These are phyloP conservation scores for Hericium erinaceus DNA, from an alignment of 768 basidiomycete species.

Conservation along the genomic window DNA sequence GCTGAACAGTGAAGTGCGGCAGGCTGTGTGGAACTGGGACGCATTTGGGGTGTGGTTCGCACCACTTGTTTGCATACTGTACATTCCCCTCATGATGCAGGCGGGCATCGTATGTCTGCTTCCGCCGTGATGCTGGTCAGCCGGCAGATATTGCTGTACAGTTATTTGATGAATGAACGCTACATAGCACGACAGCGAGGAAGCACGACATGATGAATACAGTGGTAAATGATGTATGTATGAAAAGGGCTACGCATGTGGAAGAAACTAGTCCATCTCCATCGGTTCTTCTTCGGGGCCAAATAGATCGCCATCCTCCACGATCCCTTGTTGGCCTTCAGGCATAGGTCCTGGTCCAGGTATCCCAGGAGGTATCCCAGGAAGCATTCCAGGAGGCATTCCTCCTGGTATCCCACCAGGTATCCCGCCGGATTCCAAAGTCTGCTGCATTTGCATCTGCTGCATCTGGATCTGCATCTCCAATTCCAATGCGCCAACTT, in stretches of 20 bases:
- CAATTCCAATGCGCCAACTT: constrained; percentile 8
- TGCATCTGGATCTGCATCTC: neutral
- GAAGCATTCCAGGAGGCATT: no score
- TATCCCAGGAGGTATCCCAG: neutral
- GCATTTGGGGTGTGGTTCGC: constrained; percentile 75
- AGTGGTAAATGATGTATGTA: neutral
- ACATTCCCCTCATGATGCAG: constrained; percentile 66
- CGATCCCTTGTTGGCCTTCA: neutral
- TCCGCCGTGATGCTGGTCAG: neutral
- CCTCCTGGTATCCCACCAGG: neutral
- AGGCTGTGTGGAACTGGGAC: constrained; percentile 69
- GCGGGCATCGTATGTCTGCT: constrained; percentile 46
- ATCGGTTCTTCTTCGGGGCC: constrained; percentile 2
- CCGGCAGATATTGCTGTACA: neutral
- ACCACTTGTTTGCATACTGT: constrained; percentile 75
- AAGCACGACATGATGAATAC: neutral
- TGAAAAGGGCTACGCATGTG: neutral
- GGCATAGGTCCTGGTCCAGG: neutral
- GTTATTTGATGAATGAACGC: neutral
- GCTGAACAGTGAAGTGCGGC: constrained; percentile 33
- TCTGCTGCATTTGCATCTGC: neutral
- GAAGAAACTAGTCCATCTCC: constrained; percentile 1
- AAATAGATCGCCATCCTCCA: constrained; percentile 1
- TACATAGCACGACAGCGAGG: neutral
- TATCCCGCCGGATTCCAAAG: neutral